Base-by-base conservation (phyloP, 257 asterid species). In the Lavandula angustifolia region DNA sequence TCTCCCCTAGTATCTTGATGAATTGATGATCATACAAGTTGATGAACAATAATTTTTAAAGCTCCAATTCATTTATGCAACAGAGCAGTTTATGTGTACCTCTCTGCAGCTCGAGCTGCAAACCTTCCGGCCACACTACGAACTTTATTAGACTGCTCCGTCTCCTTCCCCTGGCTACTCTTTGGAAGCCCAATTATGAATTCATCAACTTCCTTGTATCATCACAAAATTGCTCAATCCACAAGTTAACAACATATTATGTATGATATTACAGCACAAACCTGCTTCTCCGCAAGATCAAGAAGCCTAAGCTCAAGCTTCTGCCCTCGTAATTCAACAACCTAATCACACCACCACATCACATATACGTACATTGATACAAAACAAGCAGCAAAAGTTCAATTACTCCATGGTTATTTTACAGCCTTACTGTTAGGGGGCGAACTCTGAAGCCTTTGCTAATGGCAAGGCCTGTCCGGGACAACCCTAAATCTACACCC, bases 91-190 rank as follows among this genome's bases (percentile, higher is more conserved):
- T n/a, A n/a, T n/a, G 70, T 54, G 10, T 52, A 91, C 96, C 95
- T 85, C 77, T 92, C 89, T 13, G 98, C 98, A 68, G 96, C 96
- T 67, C 89, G 85, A 72, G 77, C 85, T 10, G 98, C 95, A 71
- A 92, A 66, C 80, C 98, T 78, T 54, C 96, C 96, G 7, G 89
- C 98, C 33, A 92, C 87, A 49, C 96, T 89, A 8, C 96, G 91
- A 32, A 92, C 96, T 73, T 89, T 89, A 70, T 92, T 89, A 1
- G 27, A 22, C 54, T 92, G 98, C 46, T 74, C 80, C 1, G 98
- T 89, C 80, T 89, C 98, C 72, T 58, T 82, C 65, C 98, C 95
- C 41, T 86, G 85, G 57, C 85, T 59, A 17, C 88, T 82, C 76
- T 60, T 81, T 7, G 97, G 98, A 68, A 92, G 83, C 66, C 98